Base-by-base conservation (phyloP, 2,329 filamentous ascomycete genomes). In the Fusarium ambrosium region DNA sequence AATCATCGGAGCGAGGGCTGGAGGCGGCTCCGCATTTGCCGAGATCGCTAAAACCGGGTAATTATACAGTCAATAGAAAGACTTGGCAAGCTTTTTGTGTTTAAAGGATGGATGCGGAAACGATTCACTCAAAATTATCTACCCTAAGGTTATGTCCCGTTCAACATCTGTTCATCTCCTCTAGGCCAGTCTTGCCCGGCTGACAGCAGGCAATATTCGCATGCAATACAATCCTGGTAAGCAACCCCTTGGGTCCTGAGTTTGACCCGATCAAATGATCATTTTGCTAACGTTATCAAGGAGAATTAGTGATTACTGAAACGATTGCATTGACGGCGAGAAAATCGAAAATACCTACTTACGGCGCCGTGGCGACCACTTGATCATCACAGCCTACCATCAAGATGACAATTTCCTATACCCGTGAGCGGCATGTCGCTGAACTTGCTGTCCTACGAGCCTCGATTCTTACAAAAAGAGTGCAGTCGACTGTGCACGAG, bases 391-490 rank as follows among this genome's bases (percentile, higher is more conserved):
- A 55, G 9, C 6, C 18, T 8, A 3, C 27, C 27, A 20, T 55
- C 27, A 18, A 55, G 29, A 55, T 55, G 51, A 55, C 51, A 18
- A 18, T 60, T 60, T 39, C 56, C 18, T 20, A 60, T 66, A 64
- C 68, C 10, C 69, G 67, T 13, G 81, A 81, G 72, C 79, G 75
- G 24, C 41, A 66, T 41, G 48, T 81, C 6, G 81, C 81, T 55
- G 80, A 81, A 67, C 79, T 85, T 2, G 85, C 87, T 20, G 87
- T 90, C 18, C 86, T 89, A 73, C 83, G 85, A 68, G 89, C 89
- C 61, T 85, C 88, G 4, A 80, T 88, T 14, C 83, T 91, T 43
- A 91, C 90, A 16, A 90, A 91, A 78, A 66, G 68, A 41, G 75
- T 81, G 22, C 79, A 79, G 48, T 74, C 75, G 79, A 82, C 64